A percentile compares a stretch with the other conserved stretches of the same genome.
Conservation (phyloP, 805 yeast species). For the Spathaspora gorwiae region DNA sequence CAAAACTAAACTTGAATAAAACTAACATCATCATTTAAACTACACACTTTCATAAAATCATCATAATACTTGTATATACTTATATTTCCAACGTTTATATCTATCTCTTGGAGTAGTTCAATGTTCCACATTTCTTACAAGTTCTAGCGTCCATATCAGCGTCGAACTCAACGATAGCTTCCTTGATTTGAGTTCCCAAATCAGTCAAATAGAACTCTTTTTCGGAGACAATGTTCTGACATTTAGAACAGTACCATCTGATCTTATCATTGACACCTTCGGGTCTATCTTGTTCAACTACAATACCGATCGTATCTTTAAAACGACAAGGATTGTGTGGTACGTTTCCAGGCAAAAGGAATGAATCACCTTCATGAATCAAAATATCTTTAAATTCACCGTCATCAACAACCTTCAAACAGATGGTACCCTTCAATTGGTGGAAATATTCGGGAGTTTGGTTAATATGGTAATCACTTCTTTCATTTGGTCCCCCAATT, state of each 20-base stretch:
- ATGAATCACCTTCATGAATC: conserved; percentile 85
- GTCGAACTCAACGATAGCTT: conserved; percentile 71
- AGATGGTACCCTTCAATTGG: conserved; percentile 83
- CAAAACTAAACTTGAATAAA: neutral
- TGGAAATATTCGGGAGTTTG: conserved; percentile 94
- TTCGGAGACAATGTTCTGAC: conserved; percentile 64
- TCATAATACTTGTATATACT: neutral
- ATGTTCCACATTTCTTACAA: conserved; percentile 69
- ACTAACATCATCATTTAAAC: neutral
- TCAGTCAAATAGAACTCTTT: conserved; percentile 70
- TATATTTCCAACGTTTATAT: neutral
- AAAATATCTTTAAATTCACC: conserved; percentile 71
- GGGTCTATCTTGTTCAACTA: conserved; percentile 90
- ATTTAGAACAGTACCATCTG: conserved; percentile 82
- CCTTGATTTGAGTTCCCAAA: conserved; percentile 86
- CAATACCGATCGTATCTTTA: conserved; percentile 82
- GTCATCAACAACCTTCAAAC: conserved; percentile 67
- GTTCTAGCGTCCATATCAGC: conserved; percentile 58
- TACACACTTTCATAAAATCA: neutral
- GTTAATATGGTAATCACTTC: conserved; percentile 90
- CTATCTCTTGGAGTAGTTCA: conserved; percentile 55
- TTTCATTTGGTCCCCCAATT: conserved; percentile 92
- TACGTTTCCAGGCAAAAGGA: conserved; percentile 73
- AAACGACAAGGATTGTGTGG: conserved; percentile 91
- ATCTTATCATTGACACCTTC: conserved; percentile 62